phyloP scores from a whole-genome alignment of 106 monocot genomes.

The Triglochin maritima region DNA sequence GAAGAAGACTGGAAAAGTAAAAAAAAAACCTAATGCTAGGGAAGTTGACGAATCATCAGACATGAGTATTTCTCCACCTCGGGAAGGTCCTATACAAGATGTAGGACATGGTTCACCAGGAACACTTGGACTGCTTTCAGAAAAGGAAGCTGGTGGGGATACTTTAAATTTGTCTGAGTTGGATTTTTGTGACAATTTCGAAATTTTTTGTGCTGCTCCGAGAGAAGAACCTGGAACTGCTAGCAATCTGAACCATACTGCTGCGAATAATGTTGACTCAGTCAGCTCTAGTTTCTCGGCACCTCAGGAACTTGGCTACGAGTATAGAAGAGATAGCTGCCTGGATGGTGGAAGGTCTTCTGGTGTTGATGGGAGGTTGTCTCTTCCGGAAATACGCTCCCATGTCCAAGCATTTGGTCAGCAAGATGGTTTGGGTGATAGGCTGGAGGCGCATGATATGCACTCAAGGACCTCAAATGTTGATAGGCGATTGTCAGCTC shows the following conservation, averaged over 20 bases:
- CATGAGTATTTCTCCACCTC: slow-evolving; percentile 49
- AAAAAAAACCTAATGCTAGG: neutral
- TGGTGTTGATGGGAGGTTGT: neutral
- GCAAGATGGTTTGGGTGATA: neutral
- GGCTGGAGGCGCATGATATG: neutral
- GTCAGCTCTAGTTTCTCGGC: too few species aligned
- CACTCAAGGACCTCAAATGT: neutral
- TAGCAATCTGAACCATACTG: too few species aligned
- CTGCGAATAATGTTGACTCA: too few species aligned
- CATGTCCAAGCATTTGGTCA: slow-evolving; percentile 6
- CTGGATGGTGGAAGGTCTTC: slow-evolving; percentile 2
- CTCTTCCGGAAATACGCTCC: slow-evolving; percentile 1
- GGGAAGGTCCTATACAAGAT: neutral
- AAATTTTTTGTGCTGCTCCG: too few species aligned
- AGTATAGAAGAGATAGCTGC: slow-evolving; percentile 10
- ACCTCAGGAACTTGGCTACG: slow-evolving; percentile 5
- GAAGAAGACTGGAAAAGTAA: slow-evolving; percentile 12
- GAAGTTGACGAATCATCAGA: slow-evolving; percentile 11
- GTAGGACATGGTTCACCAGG: neutral
- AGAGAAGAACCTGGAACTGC: too few species aligned
- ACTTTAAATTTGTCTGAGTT: too few species aligned
- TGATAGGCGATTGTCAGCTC: too few species aligned
- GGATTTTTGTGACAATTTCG: too few species aligned
- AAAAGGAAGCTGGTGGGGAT: neutral
- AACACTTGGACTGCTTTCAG: neutral